Evolutionary conservation across 2,329 filamentous ascomycete species (phyloP), one percentile per base, ranked within the genome.

Genomic region (Ciborinia camelliae): DNA sequence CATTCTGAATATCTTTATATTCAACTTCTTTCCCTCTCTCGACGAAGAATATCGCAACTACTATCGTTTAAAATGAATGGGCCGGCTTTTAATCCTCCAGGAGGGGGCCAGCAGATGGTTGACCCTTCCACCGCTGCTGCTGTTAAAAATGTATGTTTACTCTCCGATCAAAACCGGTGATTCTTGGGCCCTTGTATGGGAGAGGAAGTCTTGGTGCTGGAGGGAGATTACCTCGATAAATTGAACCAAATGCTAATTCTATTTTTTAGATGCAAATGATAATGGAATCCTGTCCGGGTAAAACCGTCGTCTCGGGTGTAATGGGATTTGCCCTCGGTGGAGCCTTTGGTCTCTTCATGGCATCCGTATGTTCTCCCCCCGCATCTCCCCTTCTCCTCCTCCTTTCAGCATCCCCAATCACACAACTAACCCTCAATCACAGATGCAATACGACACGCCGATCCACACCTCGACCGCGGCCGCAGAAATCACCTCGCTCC

Each of bases 391-490:
- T 55, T 20, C 55, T 26, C 30, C 41, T 43, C 26, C 47, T 32
- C 63, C n/a, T n/a, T n/a, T n/a, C n/a, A n/a, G n/a, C n/a, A 43
- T 45, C 57, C 51, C 63, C 63, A 59, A 12, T 30, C 15, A 50
- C 43, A 26, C 20, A 51, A 30, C 35, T 43, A 15, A 59, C 62
- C 45, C n/a, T 30, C 52, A 3, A 8, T 45, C 14, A 37, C 61
- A 96, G 92, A 99, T 99, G 95, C 90, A 92, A 78, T 99, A 99
- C 84, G 95, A 99, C 76, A 97, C 93, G 0, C 91, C 94, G 66
- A 89, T 92, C 57, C 78, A 80, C 45, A 71, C 77, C 51, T 78
- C 78, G 73, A 72, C 73, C 55, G 71, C 68, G 59, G 78, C 75
- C 70, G 74, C 71, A 30, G 76, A 81, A 55, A 73, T 87, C 66